These are phyloP conservation scores for Allium cepa DNA, from an alignment of 106 monocot species.

Conservation along the genomic window DNA sequence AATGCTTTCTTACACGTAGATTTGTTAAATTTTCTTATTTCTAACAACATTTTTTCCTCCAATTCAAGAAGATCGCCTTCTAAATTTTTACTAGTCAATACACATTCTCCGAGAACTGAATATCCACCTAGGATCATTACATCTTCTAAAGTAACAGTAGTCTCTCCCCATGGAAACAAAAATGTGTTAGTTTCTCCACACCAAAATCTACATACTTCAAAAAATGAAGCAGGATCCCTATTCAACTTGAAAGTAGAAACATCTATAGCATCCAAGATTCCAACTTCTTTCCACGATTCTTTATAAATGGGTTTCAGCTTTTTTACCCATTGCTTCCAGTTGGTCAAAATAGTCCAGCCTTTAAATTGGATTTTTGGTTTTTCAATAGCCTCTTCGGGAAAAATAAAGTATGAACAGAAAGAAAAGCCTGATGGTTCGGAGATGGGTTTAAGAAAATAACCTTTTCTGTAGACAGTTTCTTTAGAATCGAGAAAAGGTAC, in stretches of 20 bases:
- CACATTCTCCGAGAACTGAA: slow-evolving; percentile 39
- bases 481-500: slow-evolving; percentile 20
- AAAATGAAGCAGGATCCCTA: slow-evolving; percentile 30
- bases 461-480: slow-evolving; percentile 29
- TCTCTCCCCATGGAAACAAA: slow-evolving; percentile 75
- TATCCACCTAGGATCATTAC: slow-evolving; percentile 59
- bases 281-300: slow-evolving; percentile 45
- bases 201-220: slow-evolving; percentile 39
- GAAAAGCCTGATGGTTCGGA: background rate
- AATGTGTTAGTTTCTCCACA: slow-evolving; percentile 57
- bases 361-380: slow-evolving; percentile 29
- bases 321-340: slow-evolving; percentile 57
- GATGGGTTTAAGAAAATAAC: slow-evolving; percentile 37
- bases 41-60: slow-evolving; percentile 24
- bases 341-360: slow-evolving; percentile 39
- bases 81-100: slow-evolving; percentile 14
- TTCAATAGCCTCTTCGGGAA: background rate
- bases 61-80: slow-evolving; percentile 22
- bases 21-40: slow-evolving; percentile 38
- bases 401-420: background rate
- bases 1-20: slow-evolving; percentile 56
- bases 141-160: slow-evolving; percentile 62
- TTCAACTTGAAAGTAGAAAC: slow-evolving; percentile 42
- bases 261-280: slow-evolving; percentile 48
- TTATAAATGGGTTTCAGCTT: slow-evolving; percentile 39